Evolutionary conservation across 768 basidiomycete genomes (phyloP), one percentile per base, ranked within the genome.

Genomic region (Boletus rubescentipes): DNA sequence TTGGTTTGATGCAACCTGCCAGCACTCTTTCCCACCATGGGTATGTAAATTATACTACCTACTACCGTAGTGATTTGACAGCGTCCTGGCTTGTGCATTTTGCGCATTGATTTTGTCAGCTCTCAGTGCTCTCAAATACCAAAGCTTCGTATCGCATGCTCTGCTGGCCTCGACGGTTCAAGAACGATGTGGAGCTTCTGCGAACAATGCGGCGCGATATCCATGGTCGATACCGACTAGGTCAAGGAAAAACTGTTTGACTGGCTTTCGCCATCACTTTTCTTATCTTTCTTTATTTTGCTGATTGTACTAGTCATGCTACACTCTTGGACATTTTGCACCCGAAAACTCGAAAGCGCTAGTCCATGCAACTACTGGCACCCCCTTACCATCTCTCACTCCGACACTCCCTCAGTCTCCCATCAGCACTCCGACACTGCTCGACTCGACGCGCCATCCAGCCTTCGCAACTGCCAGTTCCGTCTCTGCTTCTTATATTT

Each of bases 151-250:
- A 77, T 92, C 54, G 87, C 90, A 32, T 91, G 89, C 62, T 82
- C 87, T 32, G 70, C 87, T 18, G 82, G 86, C 49, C 71, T 77
- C 55, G 82, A 83, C 58, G 89, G 89, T 56, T 82, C 81, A 67
- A 68, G 70, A 53, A 85, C 88, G 16, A 91, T 92, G 88, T 92
- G 90, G 90, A 86, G 84, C 64, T 86, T 88, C 68, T 92, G 90
- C 70, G 89, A 91, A 78, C 79, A 90, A 75, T 92, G 90, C 69
- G 90, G 90, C 71, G 86, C 90, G 53, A 91, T 92, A 70, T 89
- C 89, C 58, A 91, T 91, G 85, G 86, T 92, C 72, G 86, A 91
- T 66, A 79, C 78, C 72, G 85, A 88, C 71, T 86, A 73, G 62
- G 15, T 46, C 34, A n/a, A 20, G 38, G n/a, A 53, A 26, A 50